Evolutionary conservation across 2,329 filamentous ascomycete genomes (phyloP).

Genomic region (Ustilaginoidea virens): DNA sequence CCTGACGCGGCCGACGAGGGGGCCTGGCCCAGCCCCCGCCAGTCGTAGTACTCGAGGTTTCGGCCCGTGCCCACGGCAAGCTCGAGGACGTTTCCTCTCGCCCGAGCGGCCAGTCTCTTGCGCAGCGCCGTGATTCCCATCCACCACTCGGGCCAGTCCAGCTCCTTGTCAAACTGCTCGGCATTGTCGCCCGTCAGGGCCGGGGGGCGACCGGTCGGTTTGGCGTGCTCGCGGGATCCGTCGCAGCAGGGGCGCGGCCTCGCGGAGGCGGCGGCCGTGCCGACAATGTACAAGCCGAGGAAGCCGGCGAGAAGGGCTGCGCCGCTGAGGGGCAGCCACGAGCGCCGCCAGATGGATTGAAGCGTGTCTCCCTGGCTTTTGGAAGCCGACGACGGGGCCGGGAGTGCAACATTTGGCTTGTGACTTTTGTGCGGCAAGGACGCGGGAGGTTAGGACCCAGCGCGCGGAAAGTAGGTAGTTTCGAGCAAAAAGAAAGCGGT

Average conservation of each 20-base stretch:
- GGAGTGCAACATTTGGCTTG: conserved; percentile 1
- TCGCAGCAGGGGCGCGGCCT: conserved; percentile 10
- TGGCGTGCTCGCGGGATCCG: conserved; percentile 16
- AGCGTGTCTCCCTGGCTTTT: conserved; percentile 15
- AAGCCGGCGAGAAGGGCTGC: conserved; percentile 28
- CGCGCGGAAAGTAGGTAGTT: no score
- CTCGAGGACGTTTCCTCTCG: conserved; percentile 43
- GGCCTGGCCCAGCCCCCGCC: conserved; percentile 24
- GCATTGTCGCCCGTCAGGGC: conserved; percentile 31
- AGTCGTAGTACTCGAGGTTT: conserved; percentile 44
- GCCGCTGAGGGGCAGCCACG: conserved; percentile 29
- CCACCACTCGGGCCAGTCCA: conserved; percentile 40
- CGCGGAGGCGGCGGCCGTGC: conserved; percentile 21
- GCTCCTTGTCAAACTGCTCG: conserved; percentile 39
- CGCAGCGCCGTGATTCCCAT: conserved; percentile 40
- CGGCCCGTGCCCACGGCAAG: conserved; percentile 47
- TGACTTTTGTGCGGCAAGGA: not conserved
- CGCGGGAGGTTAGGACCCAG: no score
- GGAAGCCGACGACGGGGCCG: conserved; percentile 9
- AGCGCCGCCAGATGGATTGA: conserved; percentile 20
- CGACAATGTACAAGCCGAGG: conserved; percentile 31
- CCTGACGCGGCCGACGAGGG: conserved; percentile 7
- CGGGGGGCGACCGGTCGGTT: conserved; percentile 32
- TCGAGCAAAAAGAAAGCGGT: no score
- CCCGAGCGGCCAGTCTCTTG: conserved; percentile 28